These are phyloP conservation scores for Rhinocladiella mackenziei DNA, from an alignment of 2,329 filamentous ascomycete genomes.

Conservation along the genomic window DNA sequence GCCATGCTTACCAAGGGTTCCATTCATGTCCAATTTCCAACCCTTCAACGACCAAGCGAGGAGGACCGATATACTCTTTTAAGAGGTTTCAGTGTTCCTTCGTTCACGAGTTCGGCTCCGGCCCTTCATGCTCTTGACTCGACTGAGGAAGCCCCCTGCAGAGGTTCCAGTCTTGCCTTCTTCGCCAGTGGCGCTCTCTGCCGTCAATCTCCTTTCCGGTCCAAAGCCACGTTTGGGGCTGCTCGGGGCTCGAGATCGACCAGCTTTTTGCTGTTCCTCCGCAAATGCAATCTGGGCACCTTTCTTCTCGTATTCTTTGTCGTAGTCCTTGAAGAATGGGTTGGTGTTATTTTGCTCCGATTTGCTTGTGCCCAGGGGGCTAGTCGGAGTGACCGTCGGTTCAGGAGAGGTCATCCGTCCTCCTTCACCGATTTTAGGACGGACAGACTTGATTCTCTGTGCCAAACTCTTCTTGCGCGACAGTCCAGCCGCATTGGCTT, in stretches of 20 bases:
- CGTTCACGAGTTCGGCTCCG: constrained; percentile 49
- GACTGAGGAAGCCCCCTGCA: constrained; percentile 64
- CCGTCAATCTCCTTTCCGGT: constrained; percentile 63
- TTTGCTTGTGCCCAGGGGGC: constrained; percentile 34
- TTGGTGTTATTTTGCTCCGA: constrained; percentile 54
- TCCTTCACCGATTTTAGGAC: constrained; percentile 59
- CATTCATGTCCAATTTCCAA: constrained; percentile 2
- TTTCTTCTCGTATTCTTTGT: constrained; percentile 62
- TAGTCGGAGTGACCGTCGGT: constrained; percentile 28
- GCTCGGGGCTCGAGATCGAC: constrained; percentile 49
- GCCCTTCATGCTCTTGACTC: constrained; percentile 77
- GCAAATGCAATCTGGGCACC: constrained; percentile 54
- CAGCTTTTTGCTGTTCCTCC: constrained; percentile 40
- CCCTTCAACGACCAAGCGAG: background rate
- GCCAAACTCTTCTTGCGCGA: constrained; percentile 92
- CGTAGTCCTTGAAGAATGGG: constrained; percentile 80
- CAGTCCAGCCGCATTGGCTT: constrained; percentile 52
- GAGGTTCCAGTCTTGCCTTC: constrained; percentile 46
- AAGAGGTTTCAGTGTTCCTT: constrained; percentile 28
- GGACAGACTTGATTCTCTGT: constrained; percentile 73
- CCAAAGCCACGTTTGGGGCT: constrained; percentile 53
- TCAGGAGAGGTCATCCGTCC: constrained; percentile 59
- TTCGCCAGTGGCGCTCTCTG: constrained; percentile 46
- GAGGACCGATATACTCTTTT: background rate
- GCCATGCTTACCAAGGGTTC: no score